These are phyloP conservation scores for Kazachstania taianensis DNA, from an alignment of 805 yeast genomes.

Conservation along the genomic window DNA sequence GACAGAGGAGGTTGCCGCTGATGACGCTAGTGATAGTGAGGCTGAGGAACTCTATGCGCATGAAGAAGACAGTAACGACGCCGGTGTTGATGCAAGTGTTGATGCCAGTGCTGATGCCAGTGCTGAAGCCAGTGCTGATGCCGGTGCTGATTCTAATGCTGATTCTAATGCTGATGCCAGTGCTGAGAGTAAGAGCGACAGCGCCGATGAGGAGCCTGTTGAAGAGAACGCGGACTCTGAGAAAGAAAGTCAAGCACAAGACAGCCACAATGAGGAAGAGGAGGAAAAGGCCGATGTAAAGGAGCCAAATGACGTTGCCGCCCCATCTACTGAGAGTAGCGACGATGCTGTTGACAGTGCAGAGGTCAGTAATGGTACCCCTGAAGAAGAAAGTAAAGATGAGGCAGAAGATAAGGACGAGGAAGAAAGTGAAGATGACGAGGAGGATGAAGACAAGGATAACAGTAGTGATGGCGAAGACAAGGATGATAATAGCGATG, in stretches of 20 bases:
- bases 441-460: neutral
- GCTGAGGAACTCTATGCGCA: neutral
- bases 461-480: neutral
- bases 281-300: constrained; percentile 1
- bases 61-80: constrained; percentile 3
- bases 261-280: constrained; percentile 9
- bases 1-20: constrained; percentile 1
- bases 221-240: constrained; percentile 1
- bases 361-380: neutral
- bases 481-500: constrained; percentile 4
- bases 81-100: neutral
- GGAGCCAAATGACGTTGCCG: no score
- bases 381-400: neutral
- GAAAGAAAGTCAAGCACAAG: constrained; percentile 8
- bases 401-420: neutral
- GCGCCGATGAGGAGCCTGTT: neutral
- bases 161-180: no score
- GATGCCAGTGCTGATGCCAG: neutral
- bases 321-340: no score
- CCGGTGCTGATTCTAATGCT: neutral
- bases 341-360: neutral
- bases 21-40: neutral
- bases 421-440: neutral
- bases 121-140: neutral
- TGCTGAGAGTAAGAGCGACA: neutral